phyloP scores from a whole-genome alignment of 306 rosid genomes.

The Lathyrus tuberosus region DNA sequence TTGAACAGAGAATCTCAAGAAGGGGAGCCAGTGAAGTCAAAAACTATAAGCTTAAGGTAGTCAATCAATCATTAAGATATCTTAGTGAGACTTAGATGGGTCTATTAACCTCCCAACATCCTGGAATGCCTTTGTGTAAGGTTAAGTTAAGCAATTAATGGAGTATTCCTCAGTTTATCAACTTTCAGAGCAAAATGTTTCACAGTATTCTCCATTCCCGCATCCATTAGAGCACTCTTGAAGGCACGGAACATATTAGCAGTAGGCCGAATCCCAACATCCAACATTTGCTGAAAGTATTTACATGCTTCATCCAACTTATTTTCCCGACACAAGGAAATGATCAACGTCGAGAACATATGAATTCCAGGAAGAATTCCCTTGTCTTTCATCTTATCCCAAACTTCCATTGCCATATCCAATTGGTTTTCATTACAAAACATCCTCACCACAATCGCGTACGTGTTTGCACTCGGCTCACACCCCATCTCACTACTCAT shows the following conservation, averaged over 20 bases:
- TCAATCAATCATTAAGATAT: not conserved
- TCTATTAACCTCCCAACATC: slow-evolving; percentile 11
- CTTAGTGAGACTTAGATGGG: not conserved
- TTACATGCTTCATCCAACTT: slow-evolving; percentile 77
- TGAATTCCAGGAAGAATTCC: slow-evolving; percentile 83
- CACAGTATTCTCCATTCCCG: slow-evolving; percentile 54
- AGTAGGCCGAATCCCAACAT: slow-evolving; percentile 78
- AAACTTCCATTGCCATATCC: slow-evolving; percentile 66
- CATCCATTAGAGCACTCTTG: slow-evolving; percentile 59
- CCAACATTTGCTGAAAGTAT: slow-evolving; percentile 79
- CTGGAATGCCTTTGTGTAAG: not conserved
- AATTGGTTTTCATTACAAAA: slow-evolving; percentile 62
- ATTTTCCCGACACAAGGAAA: slow-evolving; percentile 58
- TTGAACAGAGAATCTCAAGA: too few species aligned
- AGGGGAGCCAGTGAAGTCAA: too few species aligned
- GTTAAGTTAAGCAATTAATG: slow-evolving; percentile 42
- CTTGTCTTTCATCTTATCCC: slow-evolving; percentile 72
- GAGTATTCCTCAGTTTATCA: slow-evolving; percentile 65
- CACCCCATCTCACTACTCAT: slow-evolving; percentile 61
- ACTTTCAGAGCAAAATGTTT: slow-evolving; percentile 49
- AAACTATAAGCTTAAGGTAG: too few species aligned
- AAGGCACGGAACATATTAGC: slow-evolving; percentile 62
- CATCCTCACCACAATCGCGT: slow-evolving; percentile 79
- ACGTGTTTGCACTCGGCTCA: slow-evolving; percentile 72
- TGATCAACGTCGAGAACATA: slow-evolving; percentile 73